Percentiles rank a stretch among this genome's conserved stretches.
Evolutionary conservation across 768 basidiomycete genomes (phyloP).

Genomic region (Tephrocybe sp.): DNA sequence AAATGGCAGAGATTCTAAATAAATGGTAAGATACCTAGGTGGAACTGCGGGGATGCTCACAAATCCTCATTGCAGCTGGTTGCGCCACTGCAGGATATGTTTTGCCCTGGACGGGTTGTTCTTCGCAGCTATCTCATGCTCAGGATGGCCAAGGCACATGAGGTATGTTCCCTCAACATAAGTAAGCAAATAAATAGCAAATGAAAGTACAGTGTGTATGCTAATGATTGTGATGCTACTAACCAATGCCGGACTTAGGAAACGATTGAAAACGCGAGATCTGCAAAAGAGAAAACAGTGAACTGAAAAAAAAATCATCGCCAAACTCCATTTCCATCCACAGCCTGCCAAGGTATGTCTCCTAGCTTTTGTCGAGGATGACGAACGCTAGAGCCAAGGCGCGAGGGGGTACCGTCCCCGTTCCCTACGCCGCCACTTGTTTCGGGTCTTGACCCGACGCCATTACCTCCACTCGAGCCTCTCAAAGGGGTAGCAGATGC

Average conservation of each 20-base stretch:
- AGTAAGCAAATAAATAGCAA: background rate
- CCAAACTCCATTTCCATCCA: slow-evolving; percentile 6
- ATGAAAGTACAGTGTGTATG: slow-evolving; percentile 14
- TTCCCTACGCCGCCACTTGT: slow-evolving; percentile 5
- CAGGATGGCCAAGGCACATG: too few relatives aligned
- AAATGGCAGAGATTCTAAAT: too few relatives aligned
- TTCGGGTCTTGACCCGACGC: slow-evolving; percentile 6
- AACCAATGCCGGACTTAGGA: slow-evolving; percentile 16
- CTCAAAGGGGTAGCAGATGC: slow-evolving; percentile 38
- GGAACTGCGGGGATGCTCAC: too few relatives aligned
- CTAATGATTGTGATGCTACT: slow-evolving; percentile 28
- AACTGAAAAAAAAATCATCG: slow-evolving; percentile 11
- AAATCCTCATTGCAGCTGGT: too few relatives aligned
- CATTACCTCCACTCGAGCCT: slow-evolving; percentile 18
- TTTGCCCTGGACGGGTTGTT: too few relatives aligned
- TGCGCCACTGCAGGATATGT: too few relatives aligned
- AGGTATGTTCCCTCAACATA: too few relatives aligned
- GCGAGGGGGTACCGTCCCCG: slow-evolving; percentile 17
- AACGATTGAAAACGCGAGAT: slow-evolving; percentile 15
- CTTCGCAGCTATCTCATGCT: too few relatives aligned
- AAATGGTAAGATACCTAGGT: too few relatives aligned
- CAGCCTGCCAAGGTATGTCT: slow-evolving; percentile 61
- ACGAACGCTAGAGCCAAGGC: slow-evolving; percentile 33
- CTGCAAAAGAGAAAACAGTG: slow-evolving; percentile 7
- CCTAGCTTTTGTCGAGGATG: slow-evolving; percentile 54